These are phyloP conservation scores for Alternaria postmessia DNA, from an alignment of 2,329 filamentous ascomycete genomes.

Conservation along the genomic window DNA sequence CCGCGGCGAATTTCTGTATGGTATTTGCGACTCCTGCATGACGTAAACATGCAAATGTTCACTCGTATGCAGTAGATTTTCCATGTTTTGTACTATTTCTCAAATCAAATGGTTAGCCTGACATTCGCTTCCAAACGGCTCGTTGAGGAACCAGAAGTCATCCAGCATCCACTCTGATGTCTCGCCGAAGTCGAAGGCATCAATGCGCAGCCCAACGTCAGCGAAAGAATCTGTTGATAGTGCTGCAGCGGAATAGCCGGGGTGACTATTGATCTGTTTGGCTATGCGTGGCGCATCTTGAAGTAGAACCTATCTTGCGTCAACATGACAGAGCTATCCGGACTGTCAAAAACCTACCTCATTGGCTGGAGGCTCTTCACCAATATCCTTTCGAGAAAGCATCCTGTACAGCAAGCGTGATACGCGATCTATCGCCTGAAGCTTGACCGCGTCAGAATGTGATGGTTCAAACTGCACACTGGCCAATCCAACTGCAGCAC, in stretches of 20 bases:
- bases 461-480: constrained; percentile 31
- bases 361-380: constrained; percentile 17
- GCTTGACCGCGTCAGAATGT: constrained; percentile 28
- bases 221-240: constrained; percentile 4
- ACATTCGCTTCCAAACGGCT: background rate
- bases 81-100: background rate
- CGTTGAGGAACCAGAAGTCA: constrained; percentile 31
- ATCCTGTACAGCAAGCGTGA: constrained; percentile 29
- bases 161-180: constrained; percentile 29
- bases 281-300: background rate
- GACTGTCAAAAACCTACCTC: constrained; percentile 17
- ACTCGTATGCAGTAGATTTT: too few relatives aligned
- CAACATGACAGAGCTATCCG: background rate
- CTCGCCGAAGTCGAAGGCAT: constrained; percentile 18
- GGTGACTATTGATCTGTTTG: background rate
- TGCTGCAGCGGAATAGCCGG: background rate
- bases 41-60: background rate
- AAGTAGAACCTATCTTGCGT: background rate
- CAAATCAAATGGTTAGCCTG: background rate
- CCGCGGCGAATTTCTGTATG: background rate
- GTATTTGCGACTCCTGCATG: background rate
- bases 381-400: constrained; percentile 24
- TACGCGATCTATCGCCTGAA: constrained; percentile 32
- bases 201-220: constrained; percentile 15
- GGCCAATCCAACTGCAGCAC: background rate